Evolutionary conservation across 371 early-diverging fungal genomes (phyloP), one percentile per base, ranked within the genome.

Genomic region (Fennellomyces sp.): DNA sequence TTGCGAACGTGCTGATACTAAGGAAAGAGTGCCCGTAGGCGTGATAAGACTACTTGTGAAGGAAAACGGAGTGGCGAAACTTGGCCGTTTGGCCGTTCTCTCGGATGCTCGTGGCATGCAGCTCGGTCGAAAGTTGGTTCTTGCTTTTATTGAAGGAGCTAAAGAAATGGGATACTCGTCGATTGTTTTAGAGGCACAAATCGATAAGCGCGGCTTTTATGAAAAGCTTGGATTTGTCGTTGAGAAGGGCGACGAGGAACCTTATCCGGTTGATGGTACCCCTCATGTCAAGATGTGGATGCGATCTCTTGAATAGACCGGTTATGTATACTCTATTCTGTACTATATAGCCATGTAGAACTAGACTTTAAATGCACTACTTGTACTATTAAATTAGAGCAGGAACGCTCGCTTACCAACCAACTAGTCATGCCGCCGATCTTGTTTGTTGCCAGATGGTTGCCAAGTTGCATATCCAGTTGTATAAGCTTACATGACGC

Each of bases 271-370:
- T 29, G 73, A 70, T 48, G 75, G 76, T 5, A 74, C 75, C 5
- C 73, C 76, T 28, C 81, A 80, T 64, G 41, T 75, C 17, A 64
- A 71, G 10, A 77, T 80, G 77, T 73, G 66, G 68, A 66, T 59
- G 54, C 61, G 62, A 15, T 61, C 61, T 2, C n/a, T 61, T 10
- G 17, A 31, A 49, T 50, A 59, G 35, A 42, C n/a, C n/a, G n/a
- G n/a, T n/a, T n/a, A n/a, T n/a, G n/a, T n/a, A n/a, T n/a, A n/a
- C n/a, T n/a, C n/a, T n/a, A n/a, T n/a, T n/a, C n/a, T n/a, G n/a
- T n/a, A n/a, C n/a, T n/a, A n/a, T n/a, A n/a, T n/a, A n/a, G n/a
- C n/a, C n/a, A n/a, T n/a, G n/a, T n/a, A n/a, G n/a, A n/a, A n/a
- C n/a, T n/a, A n/a, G n/a, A n/a, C n/a, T n/a, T n/a, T n/a, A n/a